Evolutionary conservation across 1,139 yeast genomes (phyloP).

Genomic region (Casaregolazyma lundiana): DNA sequence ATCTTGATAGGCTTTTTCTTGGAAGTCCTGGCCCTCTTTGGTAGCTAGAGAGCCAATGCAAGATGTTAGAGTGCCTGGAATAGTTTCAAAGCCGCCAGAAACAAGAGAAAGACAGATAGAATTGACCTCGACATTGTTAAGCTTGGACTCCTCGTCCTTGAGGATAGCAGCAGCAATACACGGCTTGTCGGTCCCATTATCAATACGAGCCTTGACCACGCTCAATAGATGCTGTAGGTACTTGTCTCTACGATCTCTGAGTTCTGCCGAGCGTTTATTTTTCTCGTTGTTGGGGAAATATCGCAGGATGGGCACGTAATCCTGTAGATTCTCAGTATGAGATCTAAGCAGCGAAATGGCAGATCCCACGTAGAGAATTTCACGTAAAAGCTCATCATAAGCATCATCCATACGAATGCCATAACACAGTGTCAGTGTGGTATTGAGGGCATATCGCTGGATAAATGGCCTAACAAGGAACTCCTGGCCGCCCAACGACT

Average conservation of each 20-base stretch:
- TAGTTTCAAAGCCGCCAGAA: constrained; percentile 72
- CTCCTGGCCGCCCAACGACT: constrained; percentile 29
- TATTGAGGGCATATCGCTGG: constrained; percentile 51
- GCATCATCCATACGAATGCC: constrained; percentile 48
- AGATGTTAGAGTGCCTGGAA: constrained; percentile 58
- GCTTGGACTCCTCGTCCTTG: constrained; percentile 30
- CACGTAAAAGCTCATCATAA: constrained; percentile 41
- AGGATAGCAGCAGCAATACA: constrained; percentile 45
- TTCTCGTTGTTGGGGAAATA: constrained; percentile 27
- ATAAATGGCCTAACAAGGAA: constrained; percentile 40
- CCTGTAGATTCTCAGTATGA: constrained; percentile 46
- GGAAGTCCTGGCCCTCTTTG: constrained; percentile 43
- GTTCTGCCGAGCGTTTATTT: constrained; percentile 33
- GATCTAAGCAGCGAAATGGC: constrained; percentile 27
- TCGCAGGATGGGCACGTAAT: constrained; percentile 50
- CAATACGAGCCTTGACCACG: constrained; percentile 28
- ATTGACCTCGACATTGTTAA: constrained; percentile 42
- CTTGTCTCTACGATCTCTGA: constrained; percentile 45
- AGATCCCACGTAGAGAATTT: constrained; percentile 54
- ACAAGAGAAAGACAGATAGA: constrained; percentile 66
- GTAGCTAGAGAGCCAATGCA: constrained; percentile 55
- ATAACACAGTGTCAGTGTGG: constrained; percentile 51
- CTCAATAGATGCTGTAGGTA: constrained; percentile 45
- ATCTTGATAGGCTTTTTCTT: constrained; percentile 39
- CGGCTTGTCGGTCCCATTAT: constrained; percentile 30